Evolutionary conservation across 352 stramenopile genomes (phyloP), one percentile per base, ranked within the genome.

Genomic region (Pythium brachiatum): DNA sequence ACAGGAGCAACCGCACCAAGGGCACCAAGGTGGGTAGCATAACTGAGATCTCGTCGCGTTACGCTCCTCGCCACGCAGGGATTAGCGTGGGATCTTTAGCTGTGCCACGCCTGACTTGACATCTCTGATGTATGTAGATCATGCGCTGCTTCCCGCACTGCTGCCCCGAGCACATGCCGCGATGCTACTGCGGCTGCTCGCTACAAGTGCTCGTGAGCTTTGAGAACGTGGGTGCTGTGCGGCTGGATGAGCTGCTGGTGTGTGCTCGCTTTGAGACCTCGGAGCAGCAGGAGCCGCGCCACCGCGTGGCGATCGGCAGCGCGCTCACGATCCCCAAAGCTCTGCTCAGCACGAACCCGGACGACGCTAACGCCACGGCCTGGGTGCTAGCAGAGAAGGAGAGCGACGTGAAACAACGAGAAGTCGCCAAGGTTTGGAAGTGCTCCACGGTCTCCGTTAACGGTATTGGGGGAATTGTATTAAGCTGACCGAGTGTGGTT

Each of bases 311-410:
- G 36, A 48, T 47, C 48, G 57, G 44, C 47, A 1, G 27, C 6
- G 36, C 27, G 48, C 27, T 57, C 34, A 20, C 48, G 50, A 53
- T 64, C 48, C 47, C 47, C 36, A 38, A 39, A 12, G 38, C 52
- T 16, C 47, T 57, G 23, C 31, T 53, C 32, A 55, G 57, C 32
- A 31, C n/a, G n/a, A 39, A 57, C 31, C 7, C 21, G 3, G 44
- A 63, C 47, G 58, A 57, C 27, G 50, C 48, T 26, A n/a, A 72
- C 61, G 66, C 70, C 25, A 68, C 55, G 1, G 27, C 57, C 0
- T 83, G 75, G 75, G 70, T 81, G 21, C 66, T 69, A 50, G 75
- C 67, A 0, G 74, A 81, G 41, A 63, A 60, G 60, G 73, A 79
- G 50, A 69, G 68, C 21, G 68, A 78, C 11, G 7, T 56, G 13